Conservation (phyloP, 106 monocot genomes). For the Iris macrosiphon region DNA sequence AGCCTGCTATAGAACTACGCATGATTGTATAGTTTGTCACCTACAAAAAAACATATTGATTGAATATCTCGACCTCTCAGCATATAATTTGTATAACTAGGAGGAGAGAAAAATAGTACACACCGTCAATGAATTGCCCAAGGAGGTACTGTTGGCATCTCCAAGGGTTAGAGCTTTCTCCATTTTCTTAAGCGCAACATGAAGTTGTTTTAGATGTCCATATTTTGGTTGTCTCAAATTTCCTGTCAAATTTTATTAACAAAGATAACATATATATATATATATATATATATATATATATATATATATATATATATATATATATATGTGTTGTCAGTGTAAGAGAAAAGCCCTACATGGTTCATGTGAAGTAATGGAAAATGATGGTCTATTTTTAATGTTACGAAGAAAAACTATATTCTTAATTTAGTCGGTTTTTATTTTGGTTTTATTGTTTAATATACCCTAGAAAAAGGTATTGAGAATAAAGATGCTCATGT, state of each 20-base stretch:
- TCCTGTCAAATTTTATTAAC: slow-evolving; percentile 6
- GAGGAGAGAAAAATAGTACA: too few relatives aligned
- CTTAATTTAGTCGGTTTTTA: too few relatives aligned
- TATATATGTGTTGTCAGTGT: too few relatives aligned
- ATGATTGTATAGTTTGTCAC: slow-evolving; percentile 27
- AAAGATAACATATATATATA: neutral
- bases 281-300: neutral
- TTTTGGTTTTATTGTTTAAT: too few relatives aligned
- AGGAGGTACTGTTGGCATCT: slow-evolving; percentile 5
- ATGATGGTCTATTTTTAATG: too few relatives aligned
- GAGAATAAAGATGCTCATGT: too few relatives aligned
- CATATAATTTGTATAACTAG: too few relatives aligned
- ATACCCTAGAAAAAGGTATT: too few relatives aligned
- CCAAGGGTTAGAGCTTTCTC: slow-evolving; percentile 32
- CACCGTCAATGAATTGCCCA: slow-evolving; percentile 10
- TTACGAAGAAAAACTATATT: too few relatives aligned
- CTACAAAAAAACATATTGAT: slow-evolving; percentile 21
- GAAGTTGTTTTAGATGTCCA: too few relatives aligned
- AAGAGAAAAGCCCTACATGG: neutral
- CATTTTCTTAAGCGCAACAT: slow-evolving; percentile 27
- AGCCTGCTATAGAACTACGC: slow-evolving; percentile 18
- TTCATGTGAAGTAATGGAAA: too few relatives aligned
- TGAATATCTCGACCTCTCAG: too few relatives aligned
- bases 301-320: neutral
- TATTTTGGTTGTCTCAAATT: slow-evolving; percentile 55